These are phyloP conservation scores for Candida maesae DNA, from an alignment of 805 yeast genomes.

Conservation along the genomic window DNA sequence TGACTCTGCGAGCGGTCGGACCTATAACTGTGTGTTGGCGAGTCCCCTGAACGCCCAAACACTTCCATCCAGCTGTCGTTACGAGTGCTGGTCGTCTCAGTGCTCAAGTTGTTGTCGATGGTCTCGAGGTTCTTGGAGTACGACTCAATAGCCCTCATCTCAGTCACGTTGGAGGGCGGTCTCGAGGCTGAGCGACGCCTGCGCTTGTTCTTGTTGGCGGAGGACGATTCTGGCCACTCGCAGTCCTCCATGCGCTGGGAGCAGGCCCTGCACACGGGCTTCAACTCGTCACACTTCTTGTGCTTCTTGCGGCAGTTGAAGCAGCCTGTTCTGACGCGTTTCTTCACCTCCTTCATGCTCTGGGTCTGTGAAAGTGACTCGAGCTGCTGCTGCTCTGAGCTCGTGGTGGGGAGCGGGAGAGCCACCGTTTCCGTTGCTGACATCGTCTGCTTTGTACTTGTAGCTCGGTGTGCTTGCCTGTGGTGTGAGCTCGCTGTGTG, in stretches of 20 bases:
- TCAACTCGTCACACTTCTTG: constrained; percentile 60
- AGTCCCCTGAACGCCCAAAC: neutral
- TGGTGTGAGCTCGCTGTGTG: too few species aligned
- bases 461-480: too few species aligned
- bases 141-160: constrained; percentile 10
- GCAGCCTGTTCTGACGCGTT: constrained; percentile 49
- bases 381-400: too few species aligned
- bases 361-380: too few species aligned
- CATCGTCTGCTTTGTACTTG: too few species aligned
- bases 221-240: constrained; percentile 13
- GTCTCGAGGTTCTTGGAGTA: constrained; percentile 16
- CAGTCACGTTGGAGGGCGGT: constrained; percentile 2
- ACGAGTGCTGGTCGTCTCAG: neutral
- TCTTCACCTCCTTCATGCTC: constrained; percentile 15
- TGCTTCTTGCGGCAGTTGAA: constrained; percentile 60
- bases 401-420: neutral
- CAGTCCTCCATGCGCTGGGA: constrained; percentile 5
- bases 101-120: constrained; percentile 11
- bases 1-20: constrained; percentile 3
- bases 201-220: constrained; percentile 7
- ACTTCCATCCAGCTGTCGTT: constrained; percentile 3
- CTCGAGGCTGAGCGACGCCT: neutral
- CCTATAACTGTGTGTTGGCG: constrained; percentile 3
- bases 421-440: too few species aligned
- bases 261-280: constrained; percentile 27